Evolutionary conservation across 106 monocot species (phyloP).

Genomic region (Platanthera zijinensis): DNA sequence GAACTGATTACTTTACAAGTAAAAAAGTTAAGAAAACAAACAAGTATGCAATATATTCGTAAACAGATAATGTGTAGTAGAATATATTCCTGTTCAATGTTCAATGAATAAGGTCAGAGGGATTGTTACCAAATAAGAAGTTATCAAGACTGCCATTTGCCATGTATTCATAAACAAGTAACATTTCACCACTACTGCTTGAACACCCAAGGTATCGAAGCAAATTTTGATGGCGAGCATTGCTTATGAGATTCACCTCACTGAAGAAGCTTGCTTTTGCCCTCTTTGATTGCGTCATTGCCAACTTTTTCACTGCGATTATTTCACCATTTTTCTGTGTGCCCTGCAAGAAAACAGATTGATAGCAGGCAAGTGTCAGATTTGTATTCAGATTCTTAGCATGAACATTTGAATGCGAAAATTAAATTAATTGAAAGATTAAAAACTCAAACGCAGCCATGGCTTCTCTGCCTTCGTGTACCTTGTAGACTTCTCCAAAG

Average conservation of each 20-base stretch:
- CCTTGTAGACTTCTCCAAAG: constrained; percentile 64
- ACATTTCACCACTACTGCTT: constrained; percentile 36
- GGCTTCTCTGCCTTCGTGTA: background rate
- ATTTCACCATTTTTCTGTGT: constrained; percentile 37
- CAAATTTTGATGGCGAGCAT: constrained; percentile 61
- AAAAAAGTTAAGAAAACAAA: too few relatives aligned
- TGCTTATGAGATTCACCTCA: constrained; percentile 69
- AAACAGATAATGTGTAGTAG: too few relatives aligned
- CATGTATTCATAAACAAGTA: constrained; percentile 74
- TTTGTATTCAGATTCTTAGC: background rate
- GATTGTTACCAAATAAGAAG: constrained; percentile 50
- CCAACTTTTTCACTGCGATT: constrained; percentile 53
- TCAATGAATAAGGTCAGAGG: too few relatives aligned
- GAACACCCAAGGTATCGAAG: constrained; percentile 60
- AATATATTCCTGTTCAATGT: too few relatives aligned
- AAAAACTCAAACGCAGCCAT: too few relatives aligned
- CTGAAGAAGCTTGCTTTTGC: constrained; percentile 36
- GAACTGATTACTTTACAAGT: too few relatives aligned
- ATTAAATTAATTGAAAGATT: too few relatives aligned
- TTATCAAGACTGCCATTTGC: constrained; percentile 61
- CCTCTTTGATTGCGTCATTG: constrained; percentile 28
- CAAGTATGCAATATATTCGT: too few relatives aligned
- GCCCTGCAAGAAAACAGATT: constrained; percentile 18
- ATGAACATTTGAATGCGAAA: background rate
- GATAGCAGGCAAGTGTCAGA: background rate